Evolutionary conservation across 2,329 filamentous ascomycete species (phyloP).

Genomic region (Botrytis fabae): DNA sequence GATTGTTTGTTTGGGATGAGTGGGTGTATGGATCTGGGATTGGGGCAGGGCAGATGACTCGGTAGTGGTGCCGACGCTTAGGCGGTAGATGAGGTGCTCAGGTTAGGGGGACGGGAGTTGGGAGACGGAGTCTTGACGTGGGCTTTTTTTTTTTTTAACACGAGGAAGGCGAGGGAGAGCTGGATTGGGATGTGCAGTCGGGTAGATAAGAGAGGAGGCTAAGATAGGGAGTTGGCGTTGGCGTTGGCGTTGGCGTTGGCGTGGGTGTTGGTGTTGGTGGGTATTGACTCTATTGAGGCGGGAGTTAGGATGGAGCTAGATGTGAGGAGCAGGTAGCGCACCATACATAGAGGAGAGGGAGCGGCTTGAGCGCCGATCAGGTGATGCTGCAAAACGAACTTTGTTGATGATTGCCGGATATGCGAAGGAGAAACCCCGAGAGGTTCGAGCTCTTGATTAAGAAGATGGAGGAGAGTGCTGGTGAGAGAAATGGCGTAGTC

Average conservation of each 20-base stretch:
- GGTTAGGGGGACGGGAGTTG: background rate
- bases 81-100: background rate
- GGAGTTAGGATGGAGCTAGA: background rate
- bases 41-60: background rate
- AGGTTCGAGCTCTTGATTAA: background rate
- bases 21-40: background rate
- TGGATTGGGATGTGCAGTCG: conserved; percentile 9
- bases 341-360: background rate
- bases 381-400: background rate
- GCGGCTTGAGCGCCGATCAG: background rate
- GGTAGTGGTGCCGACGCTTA: conserved; percentile 4
- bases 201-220: conserved; percentile 21
- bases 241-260: background rate
- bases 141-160: background rate
- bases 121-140: background rate
- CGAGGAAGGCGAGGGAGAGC: background rate
- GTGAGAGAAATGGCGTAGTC: background rate
- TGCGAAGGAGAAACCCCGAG: background rate
- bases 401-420: background rate
- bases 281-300: too few species aligned
- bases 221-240: conserved; percentile 11
- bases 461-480: background rate
- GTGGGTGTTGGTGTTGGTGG: background rate
- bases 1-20: background rate
- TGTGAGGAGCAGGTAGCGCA: background rate